These are phyloP conservation scores for Heritiera fomes DNA, from an alignment of 345 rosid genomes.

Conservation along the genomic window DNA sequence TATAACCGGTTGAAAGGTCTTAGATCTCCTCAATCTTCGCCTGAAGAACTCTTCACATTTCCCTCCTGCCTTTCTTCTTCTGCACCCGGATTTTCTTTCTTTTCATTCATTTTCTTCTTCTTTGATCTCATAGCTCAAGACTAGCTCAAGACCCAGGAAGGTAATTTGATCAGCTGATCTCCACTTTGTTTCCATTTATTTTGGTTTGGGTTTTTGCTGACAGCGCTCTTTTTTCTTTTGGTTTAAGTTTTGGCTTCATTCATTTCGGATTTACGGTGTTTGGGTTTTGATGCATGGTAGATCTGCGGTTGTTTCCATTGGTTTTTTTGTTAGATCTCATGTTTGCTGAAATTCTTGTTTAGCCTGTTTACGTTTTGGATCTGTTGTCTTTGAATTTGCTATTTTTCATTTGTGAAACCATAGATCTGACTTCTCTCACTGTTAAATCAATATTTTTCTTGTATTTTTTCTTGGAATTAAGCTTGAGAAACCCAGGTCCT, in stretches of 20 bases:
- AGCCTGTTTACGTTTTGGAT: neutral
- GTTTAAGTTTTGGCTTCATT: neutral
- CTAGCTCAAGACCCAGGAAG: neutral
- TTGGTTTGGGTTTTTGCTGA: neutral
- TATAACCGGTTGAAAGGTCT: neutral
- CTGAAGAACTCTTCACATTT: slow-evolving; percentile 1
- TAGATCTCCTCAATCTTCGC: slow-evolving; percentile 21
- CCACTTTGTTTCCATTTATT: neutral
- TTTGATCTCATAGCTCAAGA: slow-evolving; percentile 1
- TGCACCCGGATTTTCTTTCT: neutral
- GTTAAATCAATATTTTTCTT: neutral
- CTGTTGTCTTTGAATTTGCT: neutral
- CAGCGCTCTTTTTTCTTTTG: neutral
- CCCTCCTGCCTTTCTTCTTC: neutral
- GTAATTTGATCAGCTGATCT: slow-evolving; percentile 11
- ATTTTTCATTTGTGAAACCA: neutral
- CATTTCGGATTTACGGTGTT: neutral
- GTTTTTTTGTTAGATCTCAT: neutral
- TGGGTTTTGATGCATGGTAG: neutral
- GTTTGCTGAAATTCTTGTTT: neutral
- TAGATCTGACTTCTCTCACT: neutral
- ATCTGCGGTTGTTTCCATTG: slow-evolving; percentile 1
- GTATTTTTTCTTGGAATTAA: neutral
- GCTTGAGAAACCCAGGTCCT: neutral
- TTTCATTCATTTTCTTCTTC: no score